phyloP scores from a whole-genome alignment of 345 rosid genomes.

The Garcia nutans region DNA sequence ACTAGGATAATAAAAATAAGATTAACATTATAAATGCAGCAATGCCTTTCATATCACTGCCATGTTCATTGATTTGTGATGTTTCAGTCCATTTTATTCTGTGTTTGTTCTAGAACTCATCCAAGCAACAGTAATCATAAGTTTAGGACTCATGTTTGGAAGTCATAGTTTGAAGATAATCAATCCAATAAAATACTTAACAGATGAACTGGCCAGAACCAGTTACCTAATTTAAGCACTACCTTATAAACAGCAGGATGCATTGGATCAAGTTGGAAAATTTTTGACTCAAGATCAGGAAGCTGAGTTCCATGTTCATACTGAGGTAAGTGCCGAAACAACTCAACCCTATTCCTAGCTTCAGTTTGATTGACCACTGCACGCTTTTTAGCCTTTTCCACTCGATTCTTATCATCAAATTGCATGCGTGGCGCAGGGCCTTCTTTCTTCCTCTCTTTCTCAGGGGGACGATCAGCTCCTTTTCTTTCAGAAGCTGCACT shows the following conservation, averaged over 20 bases:
- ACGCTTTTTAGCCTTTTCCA: conserved; percentile 86
- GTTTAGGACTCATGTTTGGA: not conserved
- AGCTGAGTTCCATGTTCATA: conserved; percentile 93
- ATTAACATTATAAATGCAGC: not conserved
- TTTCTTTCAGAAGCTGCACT: conserved; percentile 73
- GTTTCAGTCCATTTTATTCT: no score
- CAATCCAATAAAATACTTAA: not conserved
- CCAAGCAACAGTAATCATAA: not conserved
- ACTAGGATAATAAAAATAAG: not conserved
- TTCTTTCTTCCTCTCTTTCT: conserved; percentile 87
- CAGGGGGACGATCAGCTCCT: conserved; percentile 59
- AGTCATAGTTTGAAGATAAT: not conserved
- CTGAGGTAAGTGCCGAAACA: conserved; percentile 94
- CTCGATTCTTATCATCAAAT: conserved; percentile 74
- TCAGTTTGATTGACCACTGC: conserved; percentile 86
- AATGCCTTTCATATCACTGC: not conserved
- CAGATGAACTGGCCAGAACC: not conserved
- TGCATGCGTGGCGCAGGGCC: conserved; percentile 71
- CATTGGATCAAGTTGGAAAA: conserved; percentile 82
- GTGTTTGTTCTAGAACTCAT: not conserved
- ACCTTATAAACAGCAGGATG: conserved; percentile 97
- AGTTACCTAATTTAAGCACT: conserved; percentile 16
- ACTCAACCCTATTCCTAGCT: conserved; percentile 83
- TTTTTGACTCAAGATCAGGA: conserved; percentile 74
- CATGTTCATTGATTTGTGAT: not conserved